These are phyloP conservation scores for Jamesozyma piceae DNA, from an alignment of 805 yeast genomes.

Conservation along the genomic window DNA sequence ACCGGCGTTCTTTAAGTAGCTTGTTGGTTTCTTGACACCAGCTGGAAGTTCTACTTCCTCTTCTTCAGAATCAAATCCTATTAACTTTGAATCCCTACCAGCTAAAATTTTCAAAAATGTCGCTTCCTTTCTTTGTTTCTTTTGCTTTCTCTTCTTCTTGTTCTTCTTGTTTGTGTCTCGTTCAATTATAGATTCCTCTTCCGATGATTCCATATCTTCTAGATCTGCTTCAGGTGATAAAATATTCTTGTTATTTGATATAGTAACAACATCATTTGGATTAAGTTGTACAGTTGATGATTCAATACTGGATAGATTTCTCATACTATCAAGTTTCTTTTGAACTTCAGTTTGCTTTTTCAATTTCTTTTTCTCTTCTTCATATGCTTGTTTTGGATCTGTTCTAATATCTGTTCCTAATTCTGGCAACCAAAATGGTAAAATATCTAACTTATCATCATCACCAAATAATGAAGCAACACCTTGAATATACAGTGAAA, in stretches of 20 bases:
- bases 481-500: slow-evolving; percentile 90
- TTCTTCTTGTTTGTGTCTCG: slow-evolving; percentile 5
- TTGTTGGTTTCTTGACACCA: slow-evolving; percentile 78
- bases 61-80: slow-evolving; percentile 73
- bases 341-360: slow-evolving; percentile 36
- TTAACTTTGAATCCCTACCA: slow-evolving; percentile 36
- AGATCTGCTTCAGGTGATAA: slow-evolving; percentile 35
- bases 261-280: not conserved
- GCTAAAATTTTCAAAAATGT: slow-evolving; percentile 32
- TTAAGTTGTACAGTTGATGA: not conserved
- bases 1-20: slow-evolving; percentile 76
- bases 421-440: slow-evolving; percentile 94
- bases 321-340: slow-evolving; percentile 30
- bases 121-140: slow-evolving; percentile 17
- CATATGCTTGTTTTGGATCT: slow-evolving; percentile 71
- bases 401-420: slow-evolving; percentile 68
- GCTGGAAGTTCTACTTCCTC: slow-evolving; percentile 79
- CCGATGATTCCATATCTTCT: slow-evolving; percentile 51
- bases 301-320: slow-evolving; percentile 26
- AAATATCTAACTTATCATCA: slow-evolving; percentile 68
- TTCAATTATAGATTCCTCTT: slow-evolving; percentile 25
- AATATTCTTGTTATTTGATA: not conserved
- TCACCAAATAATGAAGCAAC: slow-evolving; percentile 79
- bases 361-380: slow-evolving; percentile 49
- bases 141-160: slow-evolving; percentile 20